phyloP scores from a whole-genome alignment of 768 basidiomycete genomes.

The Coprinopsis sp. region DNA sequence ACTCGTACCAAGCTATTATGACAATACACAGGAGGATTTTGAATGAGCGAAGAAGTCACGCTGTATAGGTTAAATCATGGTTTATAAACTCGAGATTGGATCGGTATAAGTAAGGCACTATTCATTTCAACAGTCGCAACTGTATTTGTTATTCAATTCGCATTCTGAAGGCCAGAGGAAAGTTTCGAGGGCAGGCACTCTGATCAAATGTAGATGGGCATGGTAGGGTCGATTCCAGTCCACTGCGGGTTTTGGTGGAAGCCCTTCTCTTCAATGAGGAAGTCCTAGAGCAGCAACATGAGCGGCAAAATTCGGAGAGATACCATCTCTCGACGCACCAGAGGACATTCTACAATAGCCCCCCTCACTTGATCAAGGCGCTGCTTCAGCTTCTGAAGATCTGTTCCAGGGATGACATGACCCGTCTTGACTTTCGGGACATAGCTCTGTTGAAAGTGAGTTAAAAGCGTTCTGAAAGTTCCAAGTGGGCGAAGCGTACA shows the following conservation, averaged over 20 bases:
- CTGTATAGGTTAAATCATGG: no score
- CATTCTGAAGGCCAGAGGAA: no score
- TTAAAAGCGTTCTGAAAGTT: background rate
- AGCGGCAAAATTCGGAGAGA: conserved; percentile 1
- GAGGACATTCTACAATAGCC: conserved; percentile 68
- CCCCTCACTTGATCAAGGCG: conserved; percentile 67
- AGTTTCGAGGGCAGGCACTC: background rate
- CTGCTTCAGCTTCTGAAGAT: conserved; percentile 67
- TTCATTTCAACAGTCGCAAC: no score
- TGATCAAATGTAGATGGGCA: conserved; percentile 71
- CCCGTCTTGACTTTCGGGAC: conserved; percentile 74
- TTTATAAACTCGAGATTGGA: no score
- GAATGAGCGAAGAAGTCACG: no score
- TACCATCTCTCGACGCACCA: conserved; percentile 40
- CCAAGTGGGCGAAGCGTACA: conserved; percentile 30
- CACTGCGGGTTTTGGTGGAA: conserved; percentile 70
- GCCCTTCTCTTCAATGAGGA: conserved; percentile 75
- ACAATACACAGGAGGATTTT: no score
- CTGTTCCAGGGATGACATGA: conserved; percentile 70
- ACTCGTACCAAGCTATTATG: no score
- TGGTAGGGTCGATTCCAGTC: conserved; percentile 67
- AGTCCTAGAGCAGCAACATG: conserved; percentile 48
- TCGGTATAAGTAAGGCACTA: no score
- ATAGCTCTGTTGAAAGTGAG: conserved; percentile 46
- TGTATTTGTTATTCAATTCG: no score